A percentile compares a stretch with the other conserved stretches of the same genome.
Evolutionary conservation across 2,329 filamentous ascomycete genomes (phyloP).

Genomic region (Nemania sp.): DNA sequence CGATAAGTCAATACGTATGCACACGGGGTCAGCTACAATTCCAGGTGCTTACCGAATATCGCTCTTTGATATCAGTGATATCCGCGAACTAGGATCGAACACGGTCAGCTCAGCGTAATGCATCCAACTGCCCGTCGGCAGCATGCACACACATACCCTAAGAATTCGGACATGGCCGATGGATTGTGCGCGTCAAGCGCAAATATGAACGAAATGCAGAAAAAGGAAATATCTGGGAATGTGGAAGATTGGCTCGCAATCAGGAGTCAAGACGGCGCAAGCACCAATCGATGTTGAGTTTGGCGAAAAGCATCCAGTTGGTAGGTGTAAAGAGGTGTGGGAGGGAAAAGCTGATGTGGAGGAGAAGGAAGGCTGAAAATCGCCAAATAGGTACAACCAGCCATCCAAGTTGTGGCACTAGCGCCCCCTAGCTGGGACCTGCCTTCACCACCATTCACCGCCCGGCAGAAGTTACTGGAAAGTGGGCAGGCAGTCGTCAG

Average conservation of each 20-base stretch:
- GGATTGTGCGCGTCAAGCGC: slow-evolving; percentile 34
- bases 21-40: slow-evolving; percentile 15
- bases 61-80: slow-evolving; percentile 96
- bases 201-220: slow-evolving; percentile 19
- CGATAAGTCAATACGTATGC: slow-evolving; percentile 19
- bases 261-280: slow-evolving; percentile 11
- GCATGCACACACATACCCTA: slow-evolving; percentile 53
- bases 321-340: slow-evolving; percentile 19
- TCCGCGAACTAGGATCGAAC: slow-evolving; percentile 69
- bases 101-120: slow-evolving; percentile 1
- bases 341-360: slow-evolving; percentile 25
- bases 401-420: slow-evolving; percentile 29
- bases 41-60: slow-evolving; percentile 78
- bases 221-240: slow-evolving; percentile 9
- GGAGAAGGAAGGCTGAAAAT: slow-evolving; percentile 31
- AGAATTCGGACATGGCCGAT: slow-evolving; percentile 60
- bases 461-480: slow-evolving; percentile 29
- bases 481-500: too few relatives aligned
- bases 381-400: slow-evolving; percentile 19
- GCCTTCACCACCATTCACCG: slow-evolving; percentile 17
- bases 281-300: slow-evolving; percentile 19
- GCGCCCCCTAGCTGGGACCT: slow-evolving; percentile 10
- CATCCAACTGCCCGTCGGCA: neutral
- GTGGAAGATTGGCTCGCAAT: neutral
- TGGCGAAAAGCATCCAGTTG: slow-evolving; percentile 10